phyloP scores from a whole-genome alignment of 805 yeast genomes.

The Lachancea thermotolerans region DNA sequence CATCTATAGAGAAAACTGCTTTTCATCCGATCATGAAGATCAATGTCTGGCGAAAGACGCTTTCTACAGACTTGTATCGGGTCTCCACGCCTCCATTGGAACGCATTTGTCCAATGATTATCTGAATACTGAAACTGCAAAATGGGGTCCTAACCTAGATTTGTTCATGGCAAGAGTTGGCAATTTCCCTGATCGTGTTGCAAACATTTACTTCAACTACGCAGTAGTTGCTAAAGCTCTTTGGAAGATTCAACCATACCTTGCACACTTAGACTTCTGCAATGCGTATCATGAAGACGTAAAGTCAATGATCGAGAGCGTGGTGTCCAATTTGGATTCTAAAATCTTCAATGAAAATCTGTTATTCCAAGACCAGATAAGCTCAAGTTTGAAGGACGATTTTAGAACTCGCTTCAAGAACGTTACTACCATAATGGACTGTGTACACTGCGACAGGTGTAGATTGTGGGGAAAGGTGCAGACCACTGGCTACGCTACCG shows the following conservation, averaged over 20 bases:
- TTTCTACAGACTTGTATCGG: constrained; percentile 80
- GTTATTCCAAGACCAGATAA: constrained; percentile 41
- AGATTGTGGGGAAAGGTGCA: constrained; percentile 97
- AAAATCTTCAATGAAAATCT: constrained; percentile 45
- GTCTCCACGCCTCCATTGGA: constrained; percentile 93
- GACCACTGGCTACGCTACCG: constrained; percentile 96
- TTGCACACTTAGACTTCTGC: constrained; percentile 47
- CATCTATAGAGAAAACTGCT: constrained; percentile 87
- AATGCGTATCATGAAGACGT: constrained; percentile 39
- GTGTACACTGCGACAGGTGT: constrained; percentile 98
- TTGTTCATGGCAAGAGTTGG: constrained; percentile 90
- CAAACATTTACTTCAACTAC: constrained; percentile 87
- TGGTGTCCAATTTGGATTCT: constrained; percentile 32
- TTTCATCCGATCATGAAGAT: constrained; percentile 44
- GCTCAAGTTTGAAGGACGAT: constrained; percentile 62
- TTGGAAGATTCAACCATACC: constrained; percentile 52
- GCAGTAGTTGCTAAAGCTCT: constrained; percentile 80
- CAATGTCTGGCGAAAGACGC: constrained; percentile 81
- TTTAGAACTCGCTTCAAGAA: constrained; percentile 81
- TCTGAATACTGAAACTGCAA: constrained; percentile 60
- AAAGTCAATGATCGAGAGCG: constrained; percentile 36
- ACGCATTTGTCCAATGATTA: constrained; percentile 87
- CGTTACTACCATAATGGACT: constrained; percentile 90
- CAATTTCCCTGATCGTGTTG: constrained; percentile 75
- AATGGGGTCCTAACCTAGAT: constrained; percentile 77